Base-by-base conservation (phyloP, 768 basidiomycete genomes). In the Kwoniella sp. region DNA sequence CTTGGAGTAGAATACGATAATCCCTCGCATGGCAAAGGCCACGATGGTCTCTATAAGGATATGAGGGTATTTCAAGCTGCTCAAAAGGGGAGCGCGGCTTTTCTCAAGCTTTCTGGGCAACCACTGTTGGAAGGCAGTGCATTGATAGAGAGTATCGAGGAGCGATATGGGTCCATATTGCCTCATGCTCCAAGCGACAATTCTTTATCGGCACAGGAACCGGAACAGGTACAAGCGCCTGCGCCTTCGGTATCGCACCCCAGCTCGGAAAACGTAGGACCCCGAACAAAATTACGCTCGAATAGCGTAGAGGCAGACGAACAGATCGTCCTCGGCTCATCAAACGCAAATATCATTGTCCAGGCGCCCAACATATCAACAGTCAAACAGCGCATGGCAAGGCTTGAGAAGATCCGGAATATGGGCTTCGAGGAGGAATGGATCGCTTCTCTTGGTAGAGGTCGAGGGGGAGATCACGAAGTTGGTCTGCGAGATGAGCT, bases 1-100 rank as follows among this genome's bases (percentile, higher is more conserved):
- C 84, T 93, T n/a, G 95, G 95, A n/a, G 86, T 97, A 53, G 95
- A 98, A 82, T 98, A 94, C 91, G 95, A 98, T 75, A 88, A 92
- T 73, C 85, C 88, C 22, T 65, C 78, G 8, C 86, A 93, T 62
- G 95, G 95, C 28, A 94, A 90, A 79, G 68, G 68, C 1, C 93
- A 97, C 78, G 87, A 90, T 71, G 95, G 95, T 5, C 77, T 84
- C 69, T 90, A 92, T 75, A 87, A 91, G 69, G 89, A 87, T 53
- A 85, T 84, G 67, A 84, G 83, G 45, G 93, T 95, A 81, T 98
- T 97, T 79, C 74, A 82, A 51, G 61, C 63, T 12, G 47, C 64
- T 17, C 63, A 70, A 57, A 41, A 70, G 23, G 77, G 73, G 12
- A 66, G 76, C 34, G 78, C 67, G 11, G 69, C 71, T 37, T 79